Percentiles rank a stretch among this genome's conserved stretches.
phyloP scores from a whole-genome alignment of 2,329 filamentous ascomycete genomes.

The Diplodia mutila region DNA sequence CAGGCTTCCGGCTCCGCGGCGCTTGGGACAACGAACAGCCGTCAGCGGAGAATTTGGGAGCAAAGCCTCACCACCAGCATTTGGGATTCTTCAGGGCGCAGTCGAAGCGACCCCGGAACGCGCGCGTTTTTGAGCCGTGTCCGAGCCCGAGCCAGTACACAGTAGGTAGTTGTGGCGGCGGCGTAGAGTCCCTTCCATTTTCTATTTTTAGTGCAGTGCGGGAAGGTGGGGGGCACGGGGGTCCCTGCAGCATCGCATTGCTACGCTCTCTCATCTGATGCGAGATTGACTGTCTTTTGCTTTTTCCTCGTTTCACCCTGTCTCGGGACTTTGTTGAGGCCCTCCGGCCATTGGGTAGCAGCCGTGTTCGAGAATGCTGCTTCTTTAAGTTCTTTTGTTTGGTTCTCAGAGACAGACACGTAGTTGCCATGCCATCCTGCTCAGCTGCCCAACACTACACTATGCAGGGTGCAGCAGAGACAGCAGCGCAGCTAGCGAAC shows the following conservation, averaged over 20 bases:
- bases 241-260: background rate
- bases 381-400: background rate
- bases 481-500: background rate
- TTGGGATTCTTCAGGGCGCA: background rate
- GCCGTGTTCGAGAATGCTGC: background rate
- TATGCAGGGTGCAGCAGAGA: background rate
- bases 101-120: too few species aligned
- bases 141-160: background rate
- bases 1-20: background rate
- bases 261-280: background rate
- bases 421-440: background rate
- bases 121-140: background rate
- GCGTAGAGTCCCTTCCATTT: too few species aligned
- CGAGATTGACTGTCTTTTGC: background rate
- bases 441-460: background rate
- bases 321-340: background rate
- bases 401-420: background rate
- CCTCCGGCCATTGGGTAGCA: background rate
- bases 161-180: too few species aligned
- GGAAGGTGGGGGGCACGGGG: too few species aligned
- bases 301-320: conserved; percentile 5
- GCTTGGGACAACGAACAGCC: background rate
- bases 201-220: background rate
- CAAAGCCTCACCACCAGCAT: background rate
- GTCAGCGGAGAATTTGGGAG: background rate